A percentile compares a stretch with the other conserved stretches of the same genome.
phyloP scores from a whole-genome alignment of 768 basidiomycete species.

The Russula ochroleuca region DNA sequence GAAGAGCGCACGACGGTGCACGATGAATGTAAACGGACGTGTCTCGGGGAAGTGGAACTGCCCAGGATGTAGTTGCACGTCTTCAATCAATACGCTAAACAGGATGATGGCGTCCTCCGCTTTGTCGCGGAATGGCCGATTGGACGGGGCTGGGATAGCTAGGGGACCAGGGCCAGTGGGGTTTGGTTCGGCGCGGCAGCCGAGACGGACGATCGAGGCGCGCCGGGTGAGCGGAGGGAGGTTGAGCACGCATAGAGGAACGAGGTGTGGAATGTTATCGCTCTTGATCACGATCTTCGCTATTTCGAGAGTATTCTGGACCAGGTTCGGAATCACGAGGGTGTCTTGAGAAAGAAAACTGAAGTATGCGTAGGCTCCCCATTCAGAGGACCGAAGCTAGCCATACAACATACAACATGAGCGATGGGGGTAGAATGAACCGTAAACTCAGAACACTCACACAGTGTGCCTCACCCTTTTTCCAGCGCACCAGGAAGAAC shows the following conservation, averaged over 20 bases:
- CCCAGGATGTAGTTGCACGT: neutral
- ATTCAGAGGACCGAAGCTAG: constrained; percentile 22
- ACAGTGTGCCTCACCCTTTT: constrained; percentile 28
- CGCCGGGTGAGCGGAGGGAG: constrained; percentile 25
- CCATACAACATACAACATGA: neutral
- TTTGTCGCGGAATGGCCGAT: constrained; percentile 29
- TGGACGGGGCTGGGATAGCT: neutral
- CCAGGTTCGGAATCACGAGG: constrained; percentile 31
- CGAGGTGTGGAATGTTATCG: constrained; percentile 11
- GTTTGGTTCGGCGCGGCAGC: constrained; percentile 34
- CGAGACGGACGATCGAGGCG: constrained; percentile 28
- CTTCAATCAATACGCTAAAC: constrained; percentile 28
- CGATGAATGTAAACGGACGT: constrained; percentile 29
- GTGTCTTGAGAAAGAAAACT: constrained; percentile 30
- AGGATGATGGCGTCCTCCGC: constrained; percentile 30
- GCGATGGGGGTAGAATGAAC: neutral
- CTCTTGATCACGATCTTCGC: constrained; percentile 10
- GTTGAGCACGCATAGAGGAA: constrained; percentile 26
- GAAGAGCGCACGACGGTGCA: constrained; percentile 30
- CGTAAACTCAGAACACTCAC: constrained; percentile 25
- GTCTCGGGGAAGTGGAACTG: constrained; percentile 16
- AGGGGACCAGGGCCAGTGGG: constrained; percentile 12
- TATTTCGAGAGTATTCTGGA: constrained; percentile 29
- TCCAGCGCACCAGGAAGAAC: constrained; percentile 32
- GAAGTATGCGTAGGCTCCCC: constrained; percentile 30